Base-by-base conservation (phyloP, 176 grass and related monocot species). In the Neostapfia colusana region DNA sequence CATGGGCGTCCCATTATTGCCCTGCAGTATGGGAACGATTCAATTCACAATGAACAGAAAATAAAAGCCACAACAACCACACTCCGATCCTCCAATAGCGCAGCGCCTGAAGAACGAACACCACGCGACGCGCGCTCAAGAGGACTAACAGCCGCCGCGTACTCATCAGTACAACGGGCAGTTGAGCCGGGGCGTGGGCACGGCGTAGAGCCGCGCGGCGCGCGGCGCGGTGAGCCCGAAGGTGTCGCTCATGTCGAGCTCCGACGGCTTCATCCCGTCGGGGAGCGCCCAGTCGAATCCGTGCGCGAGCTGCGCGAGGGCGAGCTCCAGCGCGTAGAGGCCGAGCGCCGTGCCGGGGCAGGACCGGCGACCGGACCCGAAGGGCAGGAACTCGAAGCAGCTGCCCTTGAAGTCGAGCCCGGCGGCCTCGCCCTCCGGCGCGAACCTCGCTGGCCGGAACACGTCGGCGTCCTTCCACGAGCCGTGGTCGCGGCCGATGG, bases 151-250 rank as follows among this genome's bases (percentile, higher is more conserved):
- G 31, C 31, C 3, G 31, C 3, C 31, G 31, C 31, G 31, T 3
- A 8, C 1, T 13, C 8, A 0, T 82, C 77, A 83, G 7, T 13
- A 27, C 45, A 93, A 42, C 10, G 86, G 69, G 62, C 84, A 88
- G 63, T 34, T 84, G 50, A 98, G 84, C 25, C 95, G 73, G 6
- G 84, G 79, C 12, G 71, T 88, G 3, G 95, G 87, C 46, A 98
- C 87, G 72, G 87, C 95, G 40, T 72, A 79, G 26, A 98, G 91
- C 69, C 87, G 48, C 4, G 82, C 79, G 17, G 91, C 89, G 44
- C 91, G 83, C 25, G 95, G 95, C 31, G 91, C 91, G 20, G 95
- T 92, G 82, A 98, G 95, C 7, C 95, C 91, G n/a, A 90, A 92
- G 41, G 94, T 58, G 56, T 98, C 95, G 28, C 82, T 2, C 95